These are phyloP conservation scores for Umbilicus rupestris DNA, from an alignment of 164 flowering plant genomes.

Conservation along the genomic window DNA sequence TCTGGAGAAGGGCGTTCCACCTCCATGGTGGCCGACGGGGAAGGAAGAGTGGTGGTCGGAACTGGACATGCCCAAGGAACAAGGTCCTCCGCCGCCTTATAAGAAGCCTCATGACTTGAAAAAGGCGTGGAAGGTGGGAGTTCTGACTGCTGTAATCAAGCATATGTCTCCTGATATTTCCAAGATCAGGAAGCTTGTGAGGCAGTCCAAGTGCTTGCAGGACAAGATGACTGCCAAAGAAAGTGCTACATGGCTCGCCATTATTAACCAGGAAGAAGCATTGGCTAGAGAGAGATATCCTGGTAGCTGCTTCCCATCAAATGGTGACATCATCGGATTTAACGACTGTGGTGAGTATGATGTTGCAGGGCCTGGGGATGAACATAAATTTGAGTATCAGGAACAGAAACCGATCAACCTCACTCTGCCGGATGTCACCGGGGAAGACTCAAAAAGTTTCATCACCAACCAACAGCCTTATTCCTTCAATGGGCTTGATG, in stretches of 20 bases:
- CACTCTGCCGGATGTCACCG: no score
- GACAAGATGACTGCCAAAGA: constrained; percentile 10
- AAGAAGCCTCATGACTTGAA: constrained; percentile 14
- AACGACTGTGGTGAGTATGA: not conserved
- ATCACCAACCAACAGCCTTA: not conserved
- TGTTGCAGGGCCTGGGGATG: no score
- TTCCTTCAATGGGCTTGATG: not conserved
- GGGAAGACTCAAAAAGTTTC: no score
- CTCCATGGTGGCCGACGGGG: constrained; percentile 3
- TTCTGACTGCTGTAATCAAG: constrained; percentile 12
- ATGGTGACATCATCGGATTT: not conserved
- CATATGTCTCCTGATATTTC: constrained; percentile 12
- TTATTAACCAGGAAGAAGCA: constrained; percentile 13
- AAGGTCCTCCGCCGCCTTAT: constrained; percentile 9
- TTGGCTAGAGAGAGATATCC: constrained; percentile 9
- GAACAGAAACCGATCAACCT: no score
- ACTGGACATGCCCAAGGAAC: constrained; percentile 8
- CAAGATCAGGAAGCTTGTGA: constrained; percentile 12
- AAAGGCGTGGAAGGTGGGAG: constrained; percentile 8
- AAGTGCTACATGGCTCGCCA: constrained; percentile 14
- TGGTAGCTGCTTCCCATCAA: constrained; percentile 1
- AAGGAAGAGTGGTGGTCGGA: constrained; percentile 14
- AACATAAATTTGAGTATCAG: no score
- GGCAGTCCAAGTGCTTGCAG: constrained; percentile 12
- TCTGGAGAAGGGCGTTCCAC: not conserved